These are phyloP conservation scores for Melaleuca alternifolia DNA, from an alignment of 345 rosid genomes.

Conservation along the genomic window DNA sequence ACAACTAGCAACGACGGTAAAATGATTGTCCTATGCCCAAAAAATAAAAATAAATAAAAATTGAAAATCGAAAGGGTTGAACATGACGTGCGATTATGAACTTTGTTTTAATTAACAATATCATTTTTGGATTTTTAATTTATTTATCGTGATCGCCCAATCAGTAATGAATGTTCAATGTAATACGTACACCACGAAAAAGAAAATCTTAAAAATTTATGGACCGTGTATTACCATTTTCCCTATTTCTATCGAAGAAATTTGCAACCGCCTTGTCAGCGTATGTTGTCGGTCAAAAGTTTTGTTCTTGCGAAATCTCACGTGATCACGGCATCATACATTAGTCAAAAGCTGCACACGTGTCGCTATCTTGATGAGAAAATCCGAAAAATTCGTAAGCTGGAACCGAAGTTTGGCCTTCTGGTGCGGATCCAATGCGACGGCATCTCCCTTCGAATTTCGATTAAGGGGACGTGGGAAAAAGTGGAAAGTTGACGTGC, in stretches of 20 bases:
- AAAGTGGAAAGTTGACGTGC: not conserved
- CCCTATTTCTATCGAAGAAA: not conserved
- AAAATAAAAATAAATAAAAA: too few relatives aligned
- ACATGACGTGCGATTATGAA: too few relatives aligned
- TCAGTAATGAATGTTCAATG: fast-evolving
- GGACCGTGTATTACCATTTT: not conserved
- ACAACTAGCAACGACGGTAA: too few relatives aligned
- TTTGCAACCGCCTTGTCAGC: not conserved
- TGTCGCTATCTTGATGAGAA: not conserved
- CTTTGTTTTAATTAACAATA: too few relatives aligned
- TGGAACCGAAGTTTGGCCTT: not conserved
- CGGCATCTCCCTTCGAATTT: too few relatives aligned
- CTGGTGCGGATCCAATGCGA: too few relatives aligned
- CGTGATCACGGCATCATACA: too few relatives aligned
- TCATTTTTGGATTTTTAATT: not conserved
- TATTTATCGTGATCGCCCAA: not conserved
- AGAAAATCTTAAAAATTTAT: too few relatives aligned
- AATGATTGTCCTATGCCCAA: too few relatives aligned
- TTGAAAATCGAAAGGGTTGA: too few relatives aligned
- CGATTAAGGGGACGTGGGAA: not conserved
- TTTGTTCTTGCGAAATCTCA: not conserved
- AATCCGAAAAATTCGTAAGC: not conserved
- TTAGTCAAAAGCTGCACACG: not conserved
- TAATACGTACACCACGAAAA: too few relatives aligned
- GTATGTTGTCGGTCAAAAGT: not conserved